phyloP scores from a whole-genome alignment of 768 basidiomycete genomes.

The Mycena belliarum region DNA sequence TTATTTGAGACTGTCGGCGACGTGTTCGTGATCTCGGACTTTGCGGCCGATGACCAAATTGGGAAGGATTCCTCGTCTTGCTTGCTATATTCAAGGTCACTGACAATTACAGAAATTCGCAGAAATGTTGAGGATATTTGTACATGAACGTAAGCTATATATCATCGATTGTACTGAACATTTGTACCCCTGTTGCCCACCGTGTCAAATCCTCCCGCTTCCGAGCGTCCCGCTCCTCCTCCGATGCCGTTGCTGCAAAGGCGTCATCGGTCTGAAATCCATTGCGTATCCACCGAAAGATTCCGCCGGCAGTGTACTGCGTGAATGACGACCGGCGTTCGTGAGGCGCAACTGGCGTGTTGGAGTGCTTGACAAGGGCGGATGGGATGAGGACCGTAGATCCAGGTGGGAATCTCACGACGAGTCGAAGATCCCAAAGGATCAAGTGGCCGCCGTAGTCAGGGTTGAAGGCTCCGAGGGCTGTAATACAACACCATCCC shows the following conservation, averaged over 20 bases:
- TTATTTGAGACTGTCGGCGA: too few species aligned
- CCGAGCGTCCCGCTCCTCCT: background rate
- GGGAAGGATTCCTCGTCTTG: too few species aligned
- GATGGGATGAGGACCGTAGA: background rate
- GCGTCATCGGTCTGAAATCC: background rate
- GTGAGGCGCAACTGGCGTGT: background rate
- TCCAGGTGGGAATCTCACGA: background rate
- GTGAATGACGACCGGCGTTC: background rate
- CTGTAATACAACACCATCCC: background rate
- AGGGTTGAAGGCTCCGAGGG: background rate
- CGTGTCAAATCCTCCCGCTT: background rate
- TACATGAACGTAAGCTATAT: background rate
- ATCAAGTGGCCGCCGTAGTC: background rate
- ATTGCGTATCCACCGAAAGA: background rate
- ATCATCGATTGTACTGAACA: background rate
- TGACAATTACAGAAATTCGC: background rate
- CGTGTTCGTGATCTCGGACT: too few species aligned
- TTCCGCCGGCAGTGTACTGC: background rate
- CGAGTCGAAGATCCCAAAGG: background rate
- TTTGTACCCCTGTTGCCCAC: background rate
- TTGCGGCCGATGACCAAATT: too few species aligned
- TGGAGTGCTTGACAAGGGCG: background rate
- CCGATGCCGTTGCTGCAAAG: background rate
- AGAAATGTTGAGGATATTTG: background rate
- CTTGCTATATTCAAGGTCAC: background rate